phyloP scores from a whole-genome alignment of 1,139 yeast genomes.

The Kurtzmaniella natalensis region DNA sequence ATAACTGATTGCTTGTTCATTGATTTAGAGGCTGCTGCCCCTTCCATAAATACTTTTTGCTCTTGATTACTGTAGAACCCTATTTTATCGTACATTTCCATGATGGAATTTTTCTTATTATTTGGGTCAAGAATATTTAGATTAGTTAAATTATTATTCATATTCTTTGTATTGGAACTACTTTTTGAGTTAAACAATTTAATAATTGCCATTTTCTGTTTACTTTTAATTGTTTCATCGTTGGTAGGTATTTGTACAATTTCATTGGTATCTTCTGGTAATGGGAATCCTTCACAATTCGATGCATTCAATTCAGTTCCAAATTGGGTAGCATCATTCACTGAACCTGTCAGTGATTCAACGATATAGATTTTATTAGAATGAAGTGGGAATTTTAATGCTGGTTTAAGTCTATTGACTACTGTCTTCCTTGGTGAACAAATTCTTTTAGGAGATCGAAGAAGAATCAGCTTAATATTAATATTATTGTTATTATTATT shows the following conservation, averaged over 20 bases:
- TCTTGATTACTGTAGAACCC: slow-evolving; percentile 33
- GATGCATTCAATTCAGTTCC: slow-evolving; percentile 72
- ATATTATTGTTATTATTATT: slow-evolving; percentile 2
- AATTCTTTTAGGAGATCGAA: slow-evolving; percentile 30
- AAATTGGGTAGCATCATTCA: slow-evolving; percentile 68
- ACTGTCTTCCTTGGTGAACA: slow-evolving; percentile 41
- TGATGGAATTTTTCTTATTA: not conserved
- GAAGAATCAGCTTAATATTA: slow-evolving; percentile 1
- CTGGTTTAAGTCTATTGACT: slow-evolving; percentile 25
- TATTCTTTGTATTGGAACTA: slow-evolving; percentile 5
- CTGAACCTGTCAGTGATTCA: slow-evolving; percentile 61
- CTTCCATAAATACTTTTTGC: slow-evolving; percentile 22
- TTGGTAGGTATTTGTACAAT: slow-evolving; percentile 66
- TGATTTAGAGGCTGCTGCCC: too few relatives aligned
- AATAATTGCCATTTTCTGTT: slow-evolving; percentile 52
- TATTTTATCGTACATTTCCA: slow-evolving; percentile 2
- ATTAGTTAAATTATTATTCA: slow-evolving; percentile 3
- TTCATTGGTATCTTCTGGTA: slow-evolving; percentile 57
- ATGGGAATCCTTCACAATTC: slow-evolving; percentile 59
- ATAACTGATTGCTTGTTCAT: too few relatives aligned
- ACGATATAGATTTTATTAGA: slow-evolving; percentile 48
- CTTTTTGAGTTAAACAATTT: slow-evolving; percentile 34
- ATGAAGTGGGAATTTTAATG: slow-evolving; percentile 29
- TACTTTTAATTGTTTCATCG: slow-evolving; percentile 17
- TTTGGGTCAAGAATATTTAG: too few relatives aligned